Evolutionary conservation across 2,329 filamentous ascomycete genomes (phyloP).

Genomic region (Pestalotiopsis sp.): DNA sequence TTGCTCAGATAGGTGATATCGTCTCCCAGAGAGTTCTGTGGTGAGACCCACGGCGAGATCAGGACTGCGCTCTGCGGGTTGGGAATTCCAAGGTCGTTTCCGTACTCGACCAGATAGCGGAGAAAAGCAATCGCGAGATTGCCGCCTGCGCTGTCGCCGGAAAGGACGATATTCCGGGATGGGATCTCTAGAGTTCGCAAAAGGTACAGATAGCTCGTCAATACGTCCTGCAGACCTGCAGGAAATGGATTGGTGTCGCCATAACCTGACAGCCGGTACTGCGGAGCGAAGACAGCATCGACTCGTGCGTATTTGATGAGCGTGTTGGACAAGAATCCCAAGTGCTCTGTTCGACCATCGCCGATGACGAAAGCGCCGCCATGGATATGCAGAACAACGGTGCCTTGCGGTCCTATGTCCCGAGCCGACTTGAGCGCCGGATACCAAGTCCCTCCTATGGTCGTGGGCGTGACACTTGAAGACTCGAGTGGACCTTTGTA

Average conservation of each 20-base stretch:
- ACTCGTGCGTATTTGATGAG: conserved; percentile 29
- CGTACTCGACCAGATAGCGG: conserved; percentile 46
- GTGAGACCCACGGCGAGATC: conserved; percentile 26
- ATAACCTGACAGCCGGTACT: conserved; percentile 48
- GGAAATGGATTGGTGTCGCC: conserved; percentile 42
- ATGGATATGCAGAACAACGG: conserved; percentile 29
- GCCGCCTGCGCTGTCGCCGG: conserved; percentile 49
- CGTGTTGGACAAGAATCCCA: conserved; percentile 17
- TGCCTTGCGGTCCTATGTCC: not conserved
- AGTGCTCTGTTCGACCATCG: conserved; percentile 20
- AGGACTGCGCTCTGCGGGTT: conserved; percentile 40
- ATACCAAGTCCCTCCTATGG: conserved; percentile 34
- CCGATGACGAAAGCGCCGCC: conserved; percentile 29
- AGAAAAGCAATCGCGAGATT: conserved; percentile 44
- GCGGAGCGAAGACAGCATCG: conserved; percentile 41
- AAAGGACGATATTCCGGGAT: conserved; percentile 40
- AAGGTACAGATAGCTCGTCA: conserved; percentile 45
- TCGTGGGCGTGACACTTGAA: conserved; percentile 20
- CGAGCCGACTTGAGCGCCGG: conserved; percentile 11
- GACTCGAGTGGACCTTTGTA: conserved; percentile 27
- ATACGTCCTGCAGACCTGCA: conserved; percentile 47
- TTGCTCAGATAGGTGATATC: conserved; percentile 23
- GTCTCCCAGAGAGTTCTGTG: conserved; percentile 11
- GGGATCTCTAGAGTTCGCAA: conserved; percentile 39
- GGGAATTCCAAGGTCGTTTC: conserved; percentile 33